These are phyloP conservation scores for Piper longum DNA, from an alignment of 164 flowering plant genomes.

Conservation along the genomic window DNA sequence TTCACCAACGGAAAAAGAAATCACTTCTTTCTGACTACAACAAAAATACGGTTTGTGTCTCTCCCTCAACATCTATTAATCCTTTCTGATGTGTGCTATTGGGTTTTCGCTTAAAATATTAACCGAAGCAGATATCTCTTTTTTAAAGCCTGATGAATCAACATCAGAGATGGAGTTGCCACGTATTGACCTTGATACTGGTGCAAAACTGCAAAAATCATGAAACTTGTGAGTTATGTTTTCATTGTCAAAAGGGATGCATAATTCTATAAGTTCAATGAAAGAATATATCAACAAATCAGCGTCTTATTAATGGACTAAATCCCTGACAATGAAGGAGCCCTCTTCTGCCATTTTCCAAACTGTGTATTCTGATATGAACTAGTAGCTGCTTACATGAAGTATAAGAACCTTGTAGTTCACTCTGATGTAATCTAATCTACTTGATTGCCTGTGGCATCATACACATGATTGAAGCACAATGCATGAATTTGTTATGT, in stretches of 20 bases:
- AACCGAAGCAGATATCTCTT: background rate
- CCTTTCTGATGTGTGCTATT: background rate
- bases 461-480: background rate
- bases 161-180: background rate
- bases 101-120: too few relatives aligned
- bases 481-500: background rate
- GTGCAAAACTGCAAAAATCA: background rate
- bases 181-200: background rate
- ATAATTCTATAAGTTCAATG: background rate
- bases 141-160: background rate
- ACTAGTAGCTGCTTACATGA: background rate
- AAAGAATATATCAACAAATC: background rate
- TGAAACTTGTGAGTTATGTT: background rate
- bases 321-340: background rate
- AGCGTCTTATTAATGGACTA: too few relatives aligned
- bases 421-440: background rate
- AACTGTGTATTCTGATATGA: too few relatives aligned
- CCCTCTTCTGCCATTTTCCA: background rate
- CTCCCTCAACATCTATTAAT: background rate
- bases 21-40: background rate
- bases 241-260: background rate
- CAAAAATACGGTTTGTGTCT: background rate
- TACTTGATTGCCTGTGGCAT: background rate
- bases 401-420: background rate
- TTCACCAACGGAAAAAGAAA: background rate